Evolutionary conservation across 140 eudicot genomes (phyloP), one percentile per base, ranked within the genome.

Genomic region (Oenanthe javanica): DNA sequence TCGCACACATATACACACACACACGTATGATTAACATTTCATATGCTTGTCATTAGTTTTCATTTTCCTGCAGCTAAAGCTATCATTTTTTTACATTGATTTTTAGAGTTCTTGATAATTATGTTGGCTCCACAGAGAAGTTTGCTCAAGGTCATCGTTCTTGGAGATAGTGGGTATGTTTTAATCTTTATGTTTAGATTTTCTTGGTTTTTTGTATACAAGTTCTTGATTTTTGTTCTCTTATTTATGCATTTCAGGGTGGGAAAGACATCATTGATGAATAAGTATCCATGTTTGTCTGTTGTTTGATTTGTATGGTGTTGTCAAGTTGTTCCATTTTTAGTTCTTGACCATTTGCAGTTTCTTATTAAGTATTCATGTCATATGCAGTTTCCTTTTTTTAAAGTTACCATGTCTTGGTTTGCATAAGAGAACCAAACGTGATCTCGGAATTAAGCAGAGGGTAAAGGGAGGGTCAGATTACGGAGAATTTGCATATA

Each of bases 211-310:
- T 81, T 47, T 43, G 18, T 15, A 4, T 31, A 9, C 14, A n/a
- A 51, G 25, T 38, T 36, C 14, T 46, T 42, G 52, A 45, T 55
- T 54, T 23, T 55, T 54, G 57, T 21, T 51, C 5, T 49, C 19
- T 50, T 61, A 77, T 13, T 76, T 61, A 3, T 45, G 36, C 15
- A 51, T 82, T 84, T 63, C 85, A 93, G 98, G 93, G 98, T 93
- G 71, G 98, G 98, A 40, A 93, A 93, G 90, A 93, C 98, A 63
- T 93, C 98, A 72, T 87, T 93, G 89, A 85, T 93, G 91, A 89
- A 87, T 79, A 94, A 87, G 98, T 93, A 93, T 91, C 96, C 96
- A 61, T 70, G 3, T 42, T 36, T 79, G 36, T 25, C 1, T n/a
- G 12, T 61, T 64, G 10, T 5, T 74, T 50, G 6, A 10, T 77